Conservation (phyloP, 2,329 filamentous ascomycete genomes). For the Ophiostoma sp. region DNA sequence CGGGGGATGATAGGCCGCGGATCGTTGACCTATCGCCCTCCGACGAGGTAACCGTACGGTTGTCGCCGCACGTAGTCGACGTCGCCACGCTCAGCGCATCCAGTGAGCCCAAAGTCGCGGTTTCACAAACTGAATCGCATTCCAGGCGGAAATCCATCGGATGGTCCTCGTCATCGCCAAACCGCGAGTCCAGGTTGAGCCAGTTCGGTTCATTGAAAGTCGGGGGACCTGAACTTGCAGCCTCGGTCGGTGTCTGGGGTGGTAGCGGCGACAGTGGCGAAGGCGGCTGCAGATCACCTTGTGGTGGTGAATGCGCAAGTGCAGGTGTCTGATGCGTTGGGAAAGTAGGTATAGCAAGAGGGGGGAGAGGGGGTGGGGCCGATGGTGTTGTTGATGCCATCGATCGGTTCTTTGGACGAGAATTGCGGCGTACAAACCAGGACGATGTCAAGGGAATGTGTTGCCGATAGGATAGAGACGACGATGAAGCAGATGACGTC, state of each 20-base stretch:
- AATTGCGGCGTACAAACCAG: constrained; percentile 6
- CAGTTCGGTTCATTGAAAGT: not conserved
- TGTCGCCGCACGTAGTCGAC: not conserved
- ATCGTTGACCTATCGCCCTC: constrained; percentile 24
- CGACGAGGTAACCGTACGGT: constrained; percentile 10
- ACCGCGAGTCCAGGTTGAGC: not conserved
- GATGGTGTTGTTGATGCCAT: not conserved
- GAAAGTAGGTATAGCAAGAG: not conserved
- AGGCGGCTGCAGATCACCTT: not conserved
- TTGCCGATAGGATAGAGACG: constrained; percentile 3
- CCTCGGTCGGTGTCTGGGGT: not conserved
- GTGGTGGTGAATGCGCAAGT: not conserved
- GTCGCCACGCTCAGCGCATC: not conserved
- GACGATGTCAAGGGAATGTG: not conserved
- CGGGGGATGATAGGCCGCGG: not conserved
- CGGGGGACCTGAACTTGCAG: not conserved
- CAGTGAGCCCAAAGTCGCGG: not conserved
- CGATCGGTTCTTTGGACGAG: not conserved
- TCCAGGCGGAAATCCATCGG: constrained; percentile 15
- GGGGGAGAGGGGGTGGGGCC: not conserved
- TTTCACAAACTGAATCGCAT: constrained; percentile 21
- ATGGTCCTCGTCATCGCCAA: not conserved
- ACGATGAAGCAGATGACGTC: constrained; percentile 21
- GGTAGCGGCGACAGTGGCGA: not conserved
- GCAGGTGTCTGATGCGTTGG: not conserved